phyloP scores from a whole-genome alignment of 192 early-diverging fungal genomes.

The Rhizophagus prolifer region DNA sequence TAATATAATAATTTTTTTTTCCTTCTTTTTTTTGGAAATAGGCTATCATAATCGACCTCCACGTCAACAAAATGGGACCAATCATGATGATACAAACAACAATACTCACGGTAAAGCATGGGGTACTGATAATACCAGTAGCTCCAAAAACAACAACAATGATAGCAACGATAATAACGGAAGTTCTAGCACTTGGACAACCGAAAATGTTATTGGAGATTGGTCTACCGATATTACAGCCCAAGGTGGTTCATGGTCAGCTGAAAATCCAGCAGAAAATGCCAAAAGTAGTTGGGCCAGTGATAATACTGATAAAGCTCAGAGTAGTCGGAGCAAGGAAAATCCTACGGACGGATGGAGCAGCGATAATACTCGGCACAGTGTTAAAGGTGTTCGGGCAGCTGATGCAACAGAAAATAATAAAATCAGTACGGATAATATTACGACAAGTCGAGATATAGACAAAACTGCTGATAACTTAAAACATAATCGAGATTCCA shows the following conservation, averaged over 20 bases:
- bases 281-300: background rate
- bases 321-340: background rate
- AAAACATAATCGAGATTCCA: background rate
- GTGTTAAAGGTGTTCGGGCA: background rate
- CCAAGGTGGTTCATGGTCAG: slow-evolving; percentile 5
- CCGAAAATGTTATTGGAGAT: background rate
- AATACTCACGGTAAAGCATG: background rate
- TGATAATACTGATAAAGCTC: background rate
- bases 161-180: background rate
- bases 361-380: background rate
- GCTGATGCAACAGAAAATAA: background rate
- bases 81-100: slow-evolving; percentile 1
- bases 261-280: slow-evolving; percentile 19
- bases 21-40: background rate
- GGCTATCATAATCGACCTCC: slow-evolving; percentile 28
- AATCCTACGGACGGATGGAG: slow-evolving; percentile 1
- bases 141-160: slow-evolving; percentile 9
- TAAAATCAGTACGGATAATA: background rate
- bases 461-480: background rate
- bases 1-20: background rate
- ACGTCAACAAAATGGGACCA: slow-evolving; percentile 31
- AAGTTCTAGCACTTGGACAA: background rate
- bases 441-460: background rate
- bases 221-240: background rate
- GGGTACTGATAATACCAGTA: background rate